Conservation (phyloP, 2,329 filamentous ascomycete genomes). For the Pseudogymnoascus sp. region DNA sequence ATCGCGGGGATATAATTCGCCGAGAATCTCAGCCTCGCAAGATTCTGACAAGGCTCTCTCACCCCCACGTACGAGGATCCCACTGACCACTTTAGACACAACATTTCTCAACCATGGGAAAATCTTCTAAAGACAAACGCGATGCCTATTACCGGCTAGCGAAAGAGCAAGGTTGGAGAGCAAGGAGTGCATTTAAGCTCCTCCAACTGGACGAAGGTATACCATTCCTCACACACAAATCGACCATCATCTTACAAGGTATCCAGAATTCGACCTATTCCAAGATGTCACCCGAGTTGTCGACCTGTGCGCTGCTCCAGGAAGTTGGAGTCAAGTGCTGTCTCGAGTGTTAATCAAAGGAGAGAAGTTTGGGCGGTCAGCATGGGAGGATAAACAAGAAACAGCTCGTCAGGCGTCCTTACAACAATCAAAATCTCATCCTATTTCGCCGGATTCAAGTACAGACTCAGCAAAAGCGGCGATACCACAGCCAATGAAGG, state of each 20-base stretch:
- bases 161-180: slow-evolving; percentile 98
- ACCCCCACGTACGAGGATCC: background rate
- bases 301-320: slow-evolving; percentile 89
- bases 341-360: slow-evolving; percentile 89
- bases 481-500: slow-evolving; percentile 22
- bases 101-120: slow-evolving; percentile 56
- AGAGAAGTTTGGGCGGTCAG: slow-evolving; percentile 75
- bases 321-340: slow-evolving; percentile 94
- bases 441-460: slow-evolving; percentile 16
- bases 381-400: slow-evolving; percentile 79
- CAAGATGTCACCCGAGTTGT: slow-evolving; percentile 84
- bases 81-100: background rate
- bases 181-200: slow-evolving; percentile 91
- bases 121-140: slow-evolving; percentile 97
- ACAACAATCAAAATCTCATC: slow-evolving; percentile 16
- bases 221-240: background rate
- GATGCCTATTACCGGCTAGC: slow-evolving; percentile 96
- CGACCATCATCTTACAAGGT: background rate
- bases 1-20: slow-evolving; percentile 7
- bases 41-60: slow-evolving; percentile 8
- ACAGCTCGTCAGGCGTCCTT: slow-evolving; percentile 54
- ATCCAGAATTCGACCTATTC: slow-evolving; percentile 84
- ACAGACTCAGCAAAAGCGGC: slow-evolving; percentile 11
- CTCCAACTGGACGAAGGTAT: slow-evolving; percentile 80
- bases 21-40: slow-evolving; percentile 6